Conservation (phyloP, 768 basidiomycete species). For the Lactifluus piperatus region DNA sequence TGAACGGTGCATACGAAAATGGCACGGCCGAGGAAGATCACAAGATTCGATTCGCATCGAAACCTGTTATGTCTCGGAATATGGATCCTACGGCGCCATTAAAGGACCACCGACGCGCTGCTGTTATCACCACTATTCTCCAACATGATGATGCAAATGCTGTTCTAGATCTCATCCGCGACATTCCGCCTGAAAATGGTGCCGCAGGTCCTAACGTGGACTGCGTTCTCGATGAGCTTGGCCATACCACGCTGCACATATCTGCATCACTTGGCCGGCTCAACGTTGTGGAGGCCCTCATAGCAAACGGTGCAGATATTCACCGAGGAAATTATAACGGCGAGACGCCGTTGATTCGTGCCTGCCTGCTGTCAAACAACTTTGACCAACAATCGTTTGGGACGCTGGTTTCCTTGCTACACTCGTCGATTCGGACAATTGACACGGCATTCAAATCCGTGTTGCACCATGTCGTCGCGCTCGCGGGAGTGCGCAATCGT, state of each 20-base stretch:
- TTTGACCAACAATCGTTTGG: conserved; percentile 72
- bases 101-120: conserved; percentile 46
- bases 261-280: conserved; percentile 79
- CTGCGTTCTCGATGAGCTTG: conserved; percentile 85
- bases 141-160: conserved; percentile 57
- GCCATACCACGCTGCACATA: conserved; percentile 90
- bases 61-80: conserved; percentile 43
- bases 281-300: conserved; percentile 57
- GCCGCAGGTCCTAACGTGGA: conserved; percentile 50
- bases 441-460: conserved; percentile 82
- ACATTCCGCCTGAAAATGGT: conserved; percentile 40
- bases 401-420: conserved; percentile 51
- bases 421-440: conserved; percentile 74
- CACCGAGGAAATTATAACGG: conserved; percentile 89
- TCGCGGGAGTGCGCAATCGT: conserved; percentile 88
- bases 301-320: conserved; percentile 75
- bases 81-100: conserved; percentile 44
- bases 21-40: conserved; percentile 37
- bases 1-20: conserved; percentile 38
- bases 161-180: conserved; percentile 58
- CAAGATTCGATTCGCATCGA: conserved; percentile 58
- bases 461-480: conserved; percentile 82
- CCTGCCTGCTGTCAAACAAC: conserved; percentile 82
- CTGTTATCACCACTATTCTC: conserved; percentile 57
- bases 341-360: conserved; percentile 90